Base-by-base conservation (phyloP, 2,329 filamentous ascomycete genomes). In the Tympanopsis confertula region DNA sequence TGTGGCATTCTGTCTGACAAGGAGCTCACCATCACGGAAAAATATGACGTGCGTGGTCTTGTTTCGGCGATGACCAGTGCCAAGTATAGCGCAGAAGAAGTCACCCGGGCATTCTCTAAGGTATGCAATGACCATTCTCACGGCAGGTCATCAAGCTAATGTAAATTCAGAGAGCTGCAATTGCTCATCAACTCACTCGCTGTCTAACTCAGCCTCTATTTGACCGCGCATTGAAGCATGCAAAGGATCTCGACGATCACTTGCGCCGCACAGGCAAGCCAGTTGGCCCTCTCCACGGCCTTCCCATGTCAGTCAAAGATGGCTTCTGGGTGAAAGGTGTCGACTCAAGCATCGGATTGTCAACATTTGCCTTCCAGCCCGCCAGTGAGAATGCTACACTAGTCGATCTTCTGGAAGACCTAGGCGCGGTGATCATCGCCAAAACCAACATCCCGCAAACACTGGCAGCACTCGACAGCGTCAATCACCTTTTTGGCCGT, bases 281-380 rank as follows among this genome's bases (percentile, higher is more conserved):
- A 1, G 45, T 68, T 3, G 74, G 74, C 0, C 71, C 74, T 5
- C 59, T 82, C 2, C 74, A 79, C 52, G 76, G 75, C 5, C 55
- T 74, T 3, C 69, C 69, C 1, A 58, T 74, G n/a, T 41, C 69
- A 0, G 58, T 80, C 33, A 81, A 80, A 38, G 56, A 58, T 28
- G 39, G 39, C 14, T 50, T 49, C 22, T 44, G 46, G 35, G 40
- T 51, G 12, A 14, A 13, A 2, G 50, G 47, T 5, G 20, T 36
- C 15, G 43, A 50, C 7, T 41, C 49, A 13, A 37, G 47, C 15
- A 37, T 39, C 7, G 49, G 49, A 5, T 44, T 38, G 13, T 41
- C 41, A 20, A 42, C 40, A 32, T 41, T 46, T 4, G 30, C 37
- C 15, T 36, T 40, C 18, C 37, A 42, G 4, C 19, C 44, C 2